phyloP scores from a whole-genome alignment of 768 basidiomycete genomes.

The Mycena albidolilacea region DNA sequence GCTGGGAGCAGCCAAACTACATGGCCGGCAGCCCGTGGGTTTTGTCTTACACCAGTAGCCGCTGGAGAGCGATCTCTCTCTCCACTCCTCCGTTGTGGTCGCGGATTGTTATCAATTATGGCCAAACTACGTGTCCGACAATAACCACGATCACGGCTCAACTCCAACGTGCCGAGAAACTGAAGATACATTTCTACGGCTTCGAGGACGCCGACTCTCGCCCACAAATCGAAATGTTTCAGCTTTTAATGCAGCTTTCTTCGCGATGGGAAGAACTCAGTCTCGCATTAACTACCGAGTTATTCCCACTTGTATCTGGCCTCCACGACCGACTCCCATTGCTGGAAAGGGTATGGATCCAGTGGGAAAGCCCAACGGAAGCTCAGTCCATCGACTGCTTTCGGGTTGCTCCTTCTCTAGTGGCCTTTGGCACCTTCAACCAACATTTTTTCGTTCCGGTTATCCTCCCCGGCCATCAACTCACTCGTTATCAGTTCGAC shows the following conservation, averaged over 20 bases:
- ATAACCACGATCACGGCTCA: not conserved
- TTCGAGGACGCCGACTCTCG: not conserved
- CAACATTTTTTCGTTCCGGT: not conserved
- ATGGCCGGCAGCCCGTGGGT: constrained; percentile 4
- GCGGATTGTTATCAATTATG: not conserved
- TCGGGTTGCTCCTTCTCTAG: not conserved
- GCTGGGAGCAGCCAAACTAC: not conserved
- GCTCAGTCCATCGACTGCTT: not conserved
- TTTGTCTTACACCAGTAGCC: not conserved
- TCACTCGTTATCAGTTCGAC: constrained; percentile 1
- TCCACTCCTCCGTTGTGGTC: constrained; percentile 15
- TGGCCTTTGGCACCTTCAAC: not conserved
- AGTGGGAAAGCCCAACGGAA: not conserved
- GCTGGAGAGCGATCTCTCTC: constrained; percentile 8
- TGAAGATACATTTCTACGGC: constrained; percentile 8
- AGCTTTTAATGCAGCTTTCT: not conserved
- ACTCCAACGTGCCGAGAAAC: not conserved
- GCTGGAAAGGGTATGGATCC: not conserved
- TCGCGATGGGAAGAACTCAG: constrained; percentile 11
- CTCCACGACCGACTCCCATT: not conserved
- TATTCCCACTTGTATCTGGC: not conserved
- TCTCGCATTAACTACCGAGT: not conserved
- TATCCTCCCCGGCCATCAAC: not conserved
- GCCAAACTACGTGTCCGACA: not conserved
- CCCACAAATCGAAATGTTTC: constrained; percentile 10